Percentiles rank a stretch among this genome's conserved stretches.
Evolutionary conservation across 2,329 filamentous ascomycete genomes (phyloP).

Genomic region (Fusarium denticulatum): DNA sequence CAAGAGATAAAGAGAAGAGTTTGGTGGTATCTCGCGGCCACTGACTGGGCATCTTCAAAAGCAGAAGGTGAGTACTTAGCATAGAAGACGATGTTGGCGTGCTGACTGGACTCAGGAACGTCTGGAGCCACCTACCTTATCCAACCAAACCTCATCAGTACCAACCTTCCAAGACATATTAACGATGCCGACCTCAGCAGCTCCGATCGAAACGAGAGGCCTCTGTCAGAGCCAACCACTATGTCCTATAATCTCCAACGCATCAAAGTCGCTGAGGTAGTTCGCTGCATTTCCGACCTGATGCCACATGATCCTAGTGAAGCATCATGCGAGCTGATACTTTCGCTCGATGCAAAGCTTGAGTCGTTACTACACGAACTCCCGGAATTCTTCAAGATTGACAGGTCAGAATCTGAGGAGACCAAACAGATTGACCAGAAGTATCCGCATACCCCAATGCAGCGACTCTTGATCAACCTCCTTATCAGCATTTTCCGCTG

Average conservation of each 20-base stretch:
- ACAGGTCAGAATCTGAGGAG: background rate
- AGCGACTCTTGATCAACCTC: background rate
- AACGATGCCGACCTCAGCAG: background rate
- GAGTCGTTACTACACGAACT: background rate
- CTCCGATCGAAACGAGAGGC: accelerated
- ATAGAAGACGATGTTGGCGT: background rate
- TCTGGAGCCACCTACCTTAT: background rate
- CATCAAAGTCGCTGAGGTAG: background rate
- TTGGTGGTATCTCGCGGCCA: background rate
- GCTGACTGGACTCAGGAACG: background rate
- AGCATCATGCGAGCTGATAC: background rate
- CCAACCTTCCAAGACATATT: background rate
- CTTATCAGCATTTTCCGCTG: background rate
- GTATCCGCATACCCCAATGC: background rate
- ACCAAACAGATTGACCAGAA: background rate
- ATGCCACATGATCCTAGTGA: background rate
- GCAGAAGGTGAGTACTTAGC: background rate
- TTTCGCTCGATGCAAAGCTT: background rate
- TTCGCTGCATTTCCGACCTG: background rate
- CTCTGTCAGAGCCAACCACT: background rate
- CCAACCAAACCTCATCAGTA: background rate
- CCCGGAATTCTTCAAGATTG: background rate
- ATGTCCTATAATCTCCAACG: background rate
- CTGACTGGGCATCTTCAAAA: background rate
- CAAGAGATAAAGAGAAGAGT: background rate